These are phyloP conservation scores for Saprolegnia diclina DNA, from an alignment of 352 stramenopile species.

Conservation along the genomic window DNA sequence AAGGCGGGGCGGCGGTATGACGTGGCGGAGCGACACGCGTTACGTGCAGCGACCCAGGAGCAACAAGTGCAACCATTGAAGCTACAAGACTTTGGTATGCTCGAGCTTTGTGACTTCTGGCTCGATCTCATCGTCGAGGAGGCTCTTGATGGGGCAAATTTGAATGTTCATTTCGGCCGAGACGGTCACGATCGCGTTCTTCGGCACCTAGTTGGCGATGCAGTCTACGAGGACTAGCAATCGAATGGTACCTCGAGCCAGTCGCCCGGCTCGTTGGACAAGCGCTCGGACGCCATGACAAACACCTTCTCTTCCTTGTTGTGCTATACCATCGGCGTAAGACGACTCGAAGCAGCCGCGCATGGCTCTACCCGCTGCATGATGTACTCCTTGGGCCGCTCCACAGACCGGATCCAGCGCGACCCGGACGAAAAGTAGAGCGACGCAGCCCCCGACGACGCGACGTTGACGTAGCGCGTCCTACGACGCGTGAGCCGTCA, in stretches of 20 bases:
- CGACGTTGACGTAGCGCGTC: conserved; percentile 27
- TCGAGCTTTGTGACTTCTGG: conserved; percentile 14
- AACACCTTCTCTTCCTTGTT: conserved; percentile 31
- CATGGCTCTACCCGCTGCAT: conserved; percentile 23
- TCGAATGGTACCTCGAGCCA: conserved; percentile 26
- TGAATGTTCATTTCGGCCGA: conserved; percentile 29
- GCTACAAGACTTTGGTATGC: neutral
- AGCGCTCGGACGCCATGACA: conserved; percentile 28
- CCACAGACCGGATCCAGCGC: conserved; percentile 24
- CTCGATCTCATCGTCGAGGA: conserved; percentile 24
- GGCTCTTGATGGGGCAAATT: conserved; percentile 27
- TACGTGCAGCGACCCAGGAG: neutral
- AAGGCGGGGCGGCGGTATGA: too few relatives aligned
- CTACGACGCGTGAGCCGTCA: conserved; percentile 2
- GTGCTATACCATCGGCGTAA: conserved; percentile 8
- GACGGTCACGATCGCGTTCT: conserved; percentile 27
- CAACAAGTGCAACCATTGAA: neutral
- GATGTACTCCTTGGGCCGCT: conserved; percentile 28
- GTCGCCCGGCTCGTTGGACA: conserved; percentile 27
- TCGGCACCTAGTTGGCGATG: conserved; percentile 21
- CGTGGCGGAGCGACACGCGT: too few relatives aligned
- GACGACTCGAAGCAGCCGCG: neutral
- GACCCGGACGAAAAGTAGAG: conserved; percentile 29
- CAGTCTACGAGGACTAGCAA: neutral
- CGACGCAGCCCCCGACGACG: conserved; percentile 21